Base-by-base conservation (phyloP, 2,329 filamentous ascomycete species). In the Didymosphaeria variabile region DNA sequence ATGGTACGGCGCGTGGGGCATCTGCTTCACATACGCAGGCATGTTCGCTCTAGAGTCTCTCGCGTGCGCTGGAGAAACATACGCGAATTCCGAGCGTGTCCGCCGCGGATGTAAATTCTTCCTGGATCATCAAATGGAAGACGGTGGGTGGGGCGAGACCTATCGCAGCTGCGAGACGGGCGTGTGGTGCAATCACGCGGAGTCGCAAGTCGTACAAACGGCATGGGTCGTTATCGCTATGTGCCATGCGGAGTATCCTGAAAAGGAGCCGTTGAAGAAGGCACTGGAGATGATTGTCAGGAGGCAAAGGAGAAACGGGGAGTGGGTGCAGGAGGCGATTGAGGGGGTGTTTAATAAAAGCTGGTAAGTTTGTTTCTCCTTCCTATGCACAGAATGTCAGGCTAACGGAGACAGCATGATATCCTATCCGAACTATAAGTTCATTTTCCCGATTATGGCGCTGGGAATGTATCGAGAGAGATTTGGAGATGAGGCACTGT, bases 301-400 rank as follows among this genome's bases (percentile, higher is more conserved):
- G 32, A 87, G 94, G 52, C 95, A 99, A 81, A 90, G 93, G 78
- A 76, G 83, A 2, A 97, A 97, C 73, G 95, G 95, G 36, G 94
- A 97, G 81, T 99, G 95, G 95, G 77, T 91, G 67, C 94, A 97
- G 76, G 95, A 98, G 79, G 90, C 91, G 0, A 98, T 99, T 70
- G 95, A 99, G 78, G 95, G 95, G 2, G 95, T 99, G 12, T 99
- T 99, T 81, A 99, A 99, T 81, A 97, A 97, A 83, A 95, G 90
- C 72, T 98, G 94, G 88, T 90, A 77, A 81, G 86, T 85, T 36
- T 26, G n/a, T 51, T 58, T 52, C 26, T 56, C 45, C 46, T 42
- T 53, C 46, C 34, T 51, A 17, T 46, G 2, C 6, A 17, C 12
- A 29, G 13, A 21, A 32, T 45, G 9, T 32, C 36, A 34, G 19